phyloP scores from a whole-genome alignment of 345 rosid genomes.

The Turritis glabra region DNA sequence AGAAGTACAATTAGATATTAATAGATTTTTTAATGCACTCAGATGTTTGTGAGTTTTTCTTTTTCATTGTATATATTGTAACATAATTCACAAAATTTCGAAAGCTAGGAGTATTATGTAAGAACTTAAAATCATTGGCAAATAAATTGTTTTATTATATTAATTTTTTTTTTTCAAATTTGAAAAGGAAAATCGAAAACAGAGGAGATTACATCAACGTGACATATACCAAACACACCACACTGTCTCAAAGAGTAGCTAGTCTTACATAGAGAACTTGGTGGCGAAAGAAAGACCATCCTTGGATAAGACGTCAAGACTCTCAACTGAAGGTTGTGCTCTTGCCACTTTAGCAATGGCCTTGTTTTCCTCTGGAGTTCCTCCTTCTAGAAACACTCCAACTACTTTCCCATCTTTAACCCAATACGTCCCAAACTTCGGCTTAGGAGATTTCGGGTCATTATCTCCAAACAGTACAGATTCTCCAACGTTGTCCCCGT shows the following conservation, averaged over 20 bases:
- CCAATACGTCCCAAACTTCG: slow-evolving; percentile 90
- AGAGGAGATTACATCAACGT: background rate
- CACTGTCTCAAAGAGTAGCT: background rate
- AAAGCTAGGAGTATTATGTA: too few species aligned
- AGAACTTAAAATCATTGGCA: too few species aligned
- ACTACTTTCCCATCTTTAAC: slow-evolving; percentile 74
- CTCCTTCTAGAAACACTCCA: slow-evolving; percentile 84
- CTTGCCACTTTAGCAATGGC: slow-evolving; percentile 78
- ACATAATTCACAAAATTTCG: too few species aligned
- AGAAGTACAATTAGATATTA: too few species aligned
- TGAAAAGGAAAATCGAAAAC: too few species aligned
- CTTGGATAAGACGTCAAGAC: slow-evolving; percentile 51
- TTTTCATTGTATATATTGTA: too few species aligned
- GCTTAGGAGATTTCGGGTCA: slow-evolving; percentile 50
- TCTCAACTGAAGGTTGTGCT: slow-evolving; percentile 61
- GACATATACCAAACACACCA: background rate
- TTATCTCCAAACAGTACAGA: slow-evolving; percentile 69
- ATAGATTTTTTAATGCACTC: too few species aligned
- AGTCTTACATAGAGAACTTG: background rate
- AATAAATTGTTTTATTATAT: too few species aligned
- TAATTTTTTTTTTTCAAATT: too few species aligned
- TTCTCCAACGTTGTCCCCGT: slow-evolving; percentile 65
- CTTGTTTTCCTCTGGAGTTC: slow-evolving; percentile 70
- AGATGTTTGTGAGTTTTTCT: too few species aligned
- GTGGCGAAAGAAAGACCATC: slow-evolving; percentile 65